Conservation (phyloP, 768 basidiomycete genomes). For the Lactarius hatsudake region DNA sequence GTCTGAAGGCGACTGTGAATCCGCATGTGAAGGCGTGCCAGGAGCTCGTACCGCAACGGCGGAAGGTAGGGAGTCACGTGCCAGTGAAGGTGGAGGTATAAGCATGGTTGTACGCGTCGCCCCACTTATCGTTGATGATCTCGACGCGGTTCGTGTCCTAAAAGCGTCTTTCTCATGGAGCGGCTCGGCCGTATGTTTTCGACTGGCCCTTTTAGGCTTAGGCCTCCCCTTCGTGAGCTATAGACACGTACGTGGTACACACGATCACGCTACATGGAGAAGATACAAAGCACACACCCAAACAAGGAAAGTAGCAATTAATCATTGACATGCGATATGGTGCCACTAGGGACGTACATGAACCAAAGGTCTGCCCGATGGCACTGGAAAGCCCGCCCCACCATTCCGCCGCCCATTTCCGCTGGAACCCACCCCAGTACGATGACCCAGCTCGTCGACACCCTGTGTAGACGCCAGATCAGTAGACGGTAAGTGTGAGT, state of each 20-base stretch:
- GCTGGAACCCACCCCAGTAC: conserved; percentile 37
- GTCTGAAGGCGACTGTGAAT: neutral
- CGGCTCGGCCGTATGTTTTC: conserved; percentile 4
- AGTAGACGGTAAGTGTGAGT: conserved; percentile 13
- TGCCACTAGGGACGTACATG: conserved; percentile 86
- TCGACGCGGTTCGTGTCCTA: neutral
- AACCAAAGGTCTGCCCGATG: conserved; percentile 65
- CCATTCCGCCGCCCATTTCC: conserved; percentile 21
- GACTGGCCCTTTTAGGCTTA: conserved; percentile 35
- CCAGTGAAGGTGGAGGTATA: neutral
- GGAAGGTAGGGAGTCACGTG: neutral
- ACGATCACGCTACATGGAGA: conserved; percentile 30
- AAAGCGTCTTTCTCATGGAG: neutral
- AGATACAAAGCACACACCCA: conserved; percentile 28
- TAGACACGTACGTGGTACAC: conserved; percentile 29
- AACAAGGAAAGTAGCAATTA: conserved; percentile 27
- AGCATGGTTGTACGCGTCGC: neutral
- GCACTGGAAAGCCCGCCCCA: conserved; percentile 37
- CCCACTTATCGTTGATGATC: neutral
- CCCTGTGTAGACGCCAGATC: conserved; percentile 25
- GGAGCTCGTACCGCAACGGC: neutral
- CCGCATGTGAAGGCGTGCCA: neutral
- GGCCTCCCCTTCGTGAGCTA: conserved; percentile 77
- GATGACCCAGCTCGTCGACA: conserved; percentile 40
- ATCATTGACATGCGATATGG: conserved; percentile 30